These are phyloP conservation scores for Tetracentron sinense DNA, from an alignment of 164 flowering plant genomes.

Conservation along the genomic window DNA sequence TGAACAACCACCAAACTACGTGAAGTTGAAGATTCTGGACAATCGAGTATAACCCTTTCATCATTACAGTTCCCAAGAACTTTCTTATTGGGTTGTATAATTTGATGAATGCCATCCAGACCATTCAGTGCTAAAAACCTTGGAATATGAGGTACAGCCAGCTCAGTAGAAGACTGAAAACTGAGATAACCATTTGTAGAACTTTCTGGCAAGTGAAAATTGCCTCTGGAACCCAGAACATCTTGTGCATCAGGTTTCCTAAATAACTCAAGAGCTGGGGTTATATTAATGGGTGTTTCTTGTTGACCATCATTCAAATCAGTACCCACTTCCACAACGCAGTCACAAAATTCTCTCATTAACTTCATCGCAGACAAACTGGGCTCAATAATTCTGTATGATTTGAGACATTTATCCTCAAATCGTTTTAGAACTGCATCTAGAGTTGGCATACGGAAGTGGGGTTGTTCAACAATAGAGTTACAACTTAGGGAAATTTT, in stretches of 20 bases:
- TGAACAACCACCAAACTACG: conserved; percentile 24
- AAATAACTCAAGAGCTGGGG: conserved; percentile 5
- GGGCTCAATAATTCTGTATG: conserved; percentile 26
- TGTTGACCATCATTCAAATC: conserved; percentile 12
- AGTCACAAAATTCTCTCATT: conserved; percentile 42
- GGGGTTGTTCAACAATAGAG: conserved; percentile 16
- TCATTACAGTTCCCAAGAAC: conserved; percentile 3
- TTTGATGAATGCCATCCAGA: conserved; percentile 2
- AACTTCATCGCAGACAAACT: conserved; percentile 33
- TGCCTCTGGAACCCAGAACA: conserved; percentile 15
- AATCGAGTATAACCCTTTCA: conserved; percentile 4
- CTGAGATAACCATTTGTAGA: conserved; percentile 7
- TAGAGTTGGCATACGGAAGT: conserved; percentile 28
- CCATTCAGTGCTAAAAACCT: conserved; percentile 12
- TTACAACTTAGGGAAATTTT: conserved; percentile 37
- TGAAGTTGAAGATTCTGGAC: conserved; percentile 12
- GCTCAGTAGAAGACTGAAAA: conserved; percentile 1
- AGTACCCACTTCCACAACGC: conserved; percentile 27
- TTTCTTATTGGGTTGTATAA: neutral
- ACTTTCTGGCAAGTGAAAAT: conserved; percentile 6
- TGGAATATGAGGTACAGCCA: conserved; percentile 5
- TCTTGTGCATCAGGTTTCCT: conserved; percentile 10
- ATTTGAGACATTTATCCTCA: conserved; percentile 36
- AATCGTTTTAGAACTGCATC: conserved; percentile 35
- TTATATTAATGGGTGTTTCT: conserved; percentile 7